phyloP scores from a whole-genome alignment of 345 rosid genomes.

The Boechera retrofracta region DNA sequence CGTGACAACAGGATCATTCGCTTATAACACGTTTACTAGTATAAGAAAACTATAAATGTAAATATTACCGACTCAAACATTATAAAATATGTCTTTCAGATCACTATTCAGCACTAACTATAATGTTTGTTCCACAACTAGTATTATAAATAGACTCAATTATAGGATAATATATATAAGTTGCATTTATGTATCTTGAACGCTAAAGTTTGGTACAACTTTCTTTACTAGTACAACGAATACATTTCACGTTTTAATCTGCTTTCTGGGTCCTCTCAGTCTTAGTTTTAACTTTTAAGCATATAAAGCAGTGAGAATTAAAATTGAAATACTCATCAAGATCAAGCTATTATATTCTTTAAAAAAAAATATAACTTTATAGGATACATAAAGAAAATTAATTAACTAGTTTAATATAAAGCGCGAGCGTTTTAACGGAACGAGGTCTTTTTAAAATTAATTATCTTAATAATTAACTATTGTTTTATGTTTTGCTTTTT shows the following conservation, averaged over 20 bases:
- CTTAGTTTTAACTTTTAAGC: slow-evolving; percentile 26
- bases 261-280: slow-evolving; percentile 22
- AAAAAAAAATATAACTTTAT: slow-evolving; percentile 31
- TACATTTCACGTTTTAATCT: slow-evolving; percentile 30
- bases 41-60: slow-evolving; percentile 3
- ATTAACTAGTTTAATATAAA: slow-evolving; percentile 32
- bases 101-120: not conserved
- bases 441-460: slow-evolving; percentile 30
- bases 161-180: not conserved
- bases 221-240: slow-evolving; percentile 33
- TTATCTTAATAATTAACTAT: not conserved
- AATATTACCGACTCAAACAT: not conserved
- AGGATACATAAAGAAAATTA: slow-evolving; percentile 29
- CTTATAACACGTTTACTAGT: not conserved
- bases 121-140: slow-evolving; percentile 18
- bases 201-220: slow-evolving; percentile 38
- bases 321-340: slow-evolving; percentile 29
- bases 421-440: slow-evolving; percentile 45
- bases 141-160: slow-evolving; percentile 16
- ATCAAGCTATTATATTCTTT: slow-evolving; percentile 33
- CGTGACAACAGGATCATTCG: slow-evolving; percentile 5
- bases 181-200: slow-evolving; percentile 39
- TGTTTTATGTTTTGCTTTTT: slow-evolving; percentile 28
- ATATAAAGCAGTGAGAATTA: slow-evolving; percentile 39
- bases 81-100: not conserved